Conservation (phyloP, 2,329 filamentous ascomycete genomes). For the Furcasterigmium furcatum region DNA sequence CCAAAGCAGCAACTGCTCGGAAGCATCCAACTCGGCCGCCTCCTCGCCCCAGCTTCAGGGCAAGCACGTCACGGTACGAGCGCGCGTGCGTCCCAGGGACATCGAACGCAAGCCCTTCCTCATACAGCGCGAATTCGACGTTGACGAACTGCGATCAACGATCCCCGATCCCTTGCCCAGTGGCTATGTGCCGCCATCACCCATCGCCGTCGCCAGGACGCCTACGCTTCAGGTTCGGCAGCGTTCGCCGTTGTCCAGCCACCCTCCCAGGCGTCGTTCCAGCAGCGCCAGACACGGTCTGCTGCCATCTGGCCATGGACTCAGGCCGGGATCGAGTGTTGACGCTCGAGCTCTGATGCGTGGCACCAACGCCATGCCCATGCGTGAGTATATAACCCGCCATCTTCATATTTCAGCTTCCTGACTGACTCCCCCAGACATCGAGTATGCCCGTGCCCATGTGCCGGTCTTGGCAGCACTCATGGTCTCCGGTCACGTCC, state of each 20-base stretch:
- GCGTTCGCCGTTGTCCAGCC: constrained; percentile 6
- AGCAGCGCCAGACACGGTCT: constrained; percentile 17
- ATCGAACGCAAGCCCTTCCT: constrained; percentile 40
- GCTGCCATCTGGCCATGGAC: constrained; percentile 11
- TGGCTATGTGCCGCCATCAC: background rate
- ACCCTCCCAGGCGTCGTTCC: constrained; percentile 14
- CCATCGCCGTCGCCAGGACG: background rate
- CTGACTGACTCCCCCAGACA: constrained; percentile 30
- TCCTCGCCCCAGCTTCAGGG: background rate
- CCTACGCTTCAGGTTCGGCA: background rate
- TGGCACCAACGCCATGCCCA: constrained; percentile 33
- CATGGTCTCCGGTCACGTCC: constrained; percentile 50
- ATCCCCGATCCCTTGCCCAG: constrained; percentile 30
- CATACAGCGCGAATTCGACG: constrained; percentile 47
- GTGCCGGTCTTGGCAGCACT: constrained; percentile 53
- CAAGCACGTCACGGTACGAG: constrained; percentile 27
- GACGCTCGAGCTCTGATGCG: constrained; percentile 16
- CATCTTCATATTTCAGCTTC: background rate
- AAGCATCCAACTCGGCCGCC: constrained; percentile 1
- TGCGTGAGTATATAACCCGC: constrained; percentile 34
- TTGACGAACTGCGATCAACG: constrained; percentile 42
- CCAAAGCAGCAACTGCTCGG: constrained; percentile 13
- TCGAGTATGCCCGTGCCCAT: constrained; percentile 41
- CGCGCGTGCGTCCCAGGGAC: constrained; percentile 36
- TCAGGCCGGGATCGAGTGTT: constrained; percentile 6